Evolutionary conservation across 192 early-diverging fungal genomes (phyloP).

Genomic region (Coemansia furcata): DNA sequence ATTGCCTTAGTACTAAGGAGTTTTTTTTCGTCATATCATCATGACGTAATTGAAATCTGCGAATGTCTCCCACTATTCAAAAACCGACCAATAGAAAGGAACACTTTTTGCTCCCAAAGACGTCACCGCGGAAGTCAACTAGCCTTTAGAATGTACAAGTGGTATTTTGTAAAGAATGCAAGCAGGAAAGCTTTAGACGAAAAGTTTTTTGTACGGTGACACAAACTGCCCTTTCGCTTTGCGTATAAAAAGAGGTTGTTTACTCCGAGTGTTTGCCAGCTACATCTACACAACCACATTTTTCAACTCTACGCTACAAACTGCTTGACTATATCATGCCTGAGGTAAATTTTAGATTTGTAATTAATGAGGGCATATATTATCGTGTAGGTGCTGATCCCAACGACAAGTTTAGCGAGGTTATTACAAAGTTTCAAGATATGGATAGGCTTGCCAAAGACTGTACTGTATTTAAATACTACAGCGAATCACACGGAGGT

Average conservation of each 20-base stretch:
- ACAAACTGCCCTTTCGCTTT: background rate
- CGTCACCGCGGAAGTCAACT: background rate
- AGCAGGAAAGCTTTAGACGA: background rate
- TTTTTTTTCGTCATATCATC: background rate
- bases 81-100: background rate
- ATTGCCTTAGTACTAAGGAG: too few relatives aligned
- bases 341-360: background rate
- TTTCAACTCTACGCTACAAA: background rate
- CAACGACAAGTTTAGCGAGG: background rate
- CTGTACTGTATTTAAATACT: too few relatives aligned
- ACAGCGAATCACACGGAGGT: too few relatives aligned
- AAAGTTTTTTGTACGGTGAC: background rate
- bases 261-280: background rate
- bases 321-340: background rate
- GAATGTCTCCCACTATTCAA: background rate
- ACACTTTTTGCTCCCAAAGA: background rate
- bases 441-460: too few relatives aligned
- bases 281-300: background rate
- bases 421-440: background rate
- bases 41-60: background rate
- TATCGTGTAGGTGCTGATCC: background rate
- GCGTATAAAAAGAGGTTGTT: background rate
- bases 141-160: too few relatives aligned
- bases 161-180: background rate
- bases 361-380: too few relatives aligned